Conservation (phyloP, 148 eudicot species). For the Vaccinium darrowii region DNA sequence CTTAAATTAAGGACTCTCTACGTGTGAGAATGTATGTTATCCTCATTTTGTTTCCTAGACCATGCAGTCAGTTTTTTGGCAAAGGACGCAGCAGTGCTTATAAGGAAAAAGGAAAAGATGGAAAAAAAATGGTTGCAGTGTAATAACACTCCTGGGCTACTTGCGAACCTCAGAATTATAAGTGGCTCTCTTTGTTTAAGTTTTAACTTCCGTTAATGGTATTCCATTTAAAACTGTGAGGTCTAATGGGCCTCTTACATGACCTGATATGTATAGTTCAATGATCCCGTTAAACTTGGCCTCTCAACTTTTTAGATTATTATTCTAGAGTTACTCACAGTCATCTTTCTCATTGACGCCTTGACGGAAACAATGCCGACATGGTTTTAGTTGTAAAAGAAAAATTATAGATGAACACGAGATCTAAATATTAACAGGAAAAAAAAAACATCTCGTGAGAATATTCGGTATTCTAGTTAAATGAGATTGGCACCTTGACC, state of each 20-base stretch:
- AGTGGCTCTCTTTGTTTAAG: background rate
- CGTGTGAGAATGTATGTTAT: background rate
- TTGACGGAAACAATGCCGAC: background rate
- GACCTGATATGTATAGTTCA: background rate
- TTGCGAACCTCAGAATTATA: background rate
- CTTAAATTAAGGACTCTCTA: background rate
- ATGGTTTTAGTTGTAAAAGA: background rate
- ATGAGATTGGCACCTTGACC: background rate
- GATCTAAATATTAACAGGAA: background rate
- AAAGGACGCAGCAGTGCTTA: background rate
- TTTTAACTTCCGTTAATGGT: background rate
- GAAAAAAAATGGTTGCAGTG: background rate
- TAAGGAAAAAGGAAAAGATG: background rate
- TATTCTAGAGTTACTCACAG: background rate
- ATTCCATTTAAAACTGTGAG: background rate
- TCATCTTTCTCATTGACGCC: background rate
- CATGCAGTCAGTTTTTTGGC: background rate
- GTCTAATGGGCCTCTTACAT: background rate
- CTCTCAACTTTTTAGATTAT: background rate
- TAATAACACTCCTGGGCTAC: background rate
- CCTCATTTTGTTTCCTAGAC: background rate
- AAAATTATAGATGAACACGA: background rate
- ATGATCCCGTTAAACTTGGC: background rate
- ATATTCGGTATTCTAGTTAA: background rate
- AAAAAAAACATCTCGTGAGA: background rate